Base-by-base conservation (phyloP, 441 rosid genomes). In the Adansonia grandidieri region DNA sequence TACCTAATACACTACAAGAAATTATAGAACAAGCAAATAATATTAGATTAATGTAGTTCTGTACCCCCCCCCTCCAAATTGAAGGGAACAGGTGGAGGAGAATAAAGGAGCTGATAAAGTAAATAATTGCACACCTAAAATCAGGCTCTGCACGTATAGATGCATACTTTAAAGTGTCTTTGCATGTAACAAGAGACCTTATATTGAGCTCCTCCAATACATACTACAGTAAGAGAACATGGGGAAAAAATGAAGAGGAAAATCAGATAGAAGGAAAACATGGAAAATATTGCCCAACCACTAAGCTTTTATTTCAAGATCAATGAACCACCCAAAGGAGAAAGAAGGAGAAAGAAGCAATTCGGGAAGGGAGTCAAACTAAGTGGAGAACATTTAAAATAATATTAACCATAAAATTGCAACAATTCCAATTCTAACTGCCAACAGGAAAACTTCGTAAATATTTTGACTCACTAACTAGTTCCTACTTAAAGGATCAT, bases 141-240 rank as follows among this genome's bases (percentile, higher is more conserved):
- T 97, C 98, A 19, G 98, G 99, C 85, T 95, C 99, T 13, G 98
- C 98, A 13, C 95, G 96, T 62, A 95, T 82, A 78, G 93, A 87
- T 69, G 98, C 93, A 86, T 92, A 97, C 86, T 90, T 92, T 87
- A 93, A 84, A 62, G 95, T 85, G 84, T 95, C 97, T 79, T 85
- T 86, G 80, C 98, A 97, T 9, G 99, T 89, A 32, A 89, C 81
- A 79, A 97, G 97, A 71, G 89, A 87, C 85, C 92, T 85, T 76
- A 95, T 90, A 80, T 97, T 97, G 62, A 97, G 98, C 82, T 95
- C 99, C 86, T 93, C 99, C 47, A 93, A 83, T 63, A 95, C 96
- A 89, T 92, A 97, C 99, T 97, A 85, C 82, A 84, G 84, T 9
- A 73, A 67, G 76, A 82, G 80, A 37, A 80, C 66, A 81, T 9